Base-by-base conservation (phyloP, 2,329 filamentous ascomycete species). In the Nigrospora osmanthi region DNA sequence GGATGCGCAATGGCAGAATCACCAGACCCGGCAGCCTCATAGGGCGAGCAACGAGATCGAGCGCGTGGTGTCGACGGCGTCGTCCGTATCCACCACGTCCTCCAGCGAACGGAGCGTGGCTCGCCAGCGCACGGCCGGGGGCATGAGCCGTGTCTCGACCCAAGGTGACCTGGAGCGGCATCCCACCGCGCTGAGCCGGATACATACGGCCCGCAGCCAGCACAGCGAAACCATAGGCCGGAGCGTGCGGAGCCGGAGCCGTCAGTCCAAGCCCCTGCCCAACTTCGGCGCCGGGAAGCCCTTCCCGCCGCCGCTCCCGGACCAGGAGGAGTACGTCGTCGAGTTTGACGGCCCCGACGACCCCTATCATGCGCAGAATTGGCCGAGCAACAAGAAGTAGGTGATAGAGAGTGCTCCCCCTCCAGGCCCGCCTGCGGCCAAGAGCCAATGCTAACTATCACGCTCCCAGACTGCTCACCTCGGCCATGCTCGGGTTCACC, bases 361-460 rank as follows among this genome's bases (percentile, higher is more conserved):
- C 57, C 89, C 89, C 3, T 59, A 90, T 48, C 89, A 95, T 63
- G 85, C 88, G 1, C 86, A 91, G 67, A 95, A 95, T 61, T 95
- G 89, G 89, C 75, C 85, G 0, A 58, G 86, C 44, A 78, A 69
- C 59, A 90, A 87, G 70, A 95, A 95, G 80, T 80, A 63, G 58
- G 75, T 71, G 3, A 13, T 64, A n/a, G n/a, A n/a, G n/a, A n/a
- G n/a, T 10, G n/a, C 32, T 11, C 17, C 10, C n/a, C 28, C 30
- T 19, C 23, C 6, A 43, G 35, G 35, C 34, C 31, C 19, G 15
- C n/a, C 11, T 33, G n/a, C 42, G 15, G 35, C 11, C 4, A 31
- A 33, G 46, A 50, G 51, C 16, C 59, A 15, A 44, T 37, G 14
- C 52, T 54, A 42, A 58, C 48, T 32, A 13, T 23, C 32, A 11